Percentiles rank a stretch among this genome's conserved stretches.
phyloP scores from a whole-genome alignment of 2,329 filamentous ascomycete genomes.

The Ilyonectria mors-panacis region DNA sequence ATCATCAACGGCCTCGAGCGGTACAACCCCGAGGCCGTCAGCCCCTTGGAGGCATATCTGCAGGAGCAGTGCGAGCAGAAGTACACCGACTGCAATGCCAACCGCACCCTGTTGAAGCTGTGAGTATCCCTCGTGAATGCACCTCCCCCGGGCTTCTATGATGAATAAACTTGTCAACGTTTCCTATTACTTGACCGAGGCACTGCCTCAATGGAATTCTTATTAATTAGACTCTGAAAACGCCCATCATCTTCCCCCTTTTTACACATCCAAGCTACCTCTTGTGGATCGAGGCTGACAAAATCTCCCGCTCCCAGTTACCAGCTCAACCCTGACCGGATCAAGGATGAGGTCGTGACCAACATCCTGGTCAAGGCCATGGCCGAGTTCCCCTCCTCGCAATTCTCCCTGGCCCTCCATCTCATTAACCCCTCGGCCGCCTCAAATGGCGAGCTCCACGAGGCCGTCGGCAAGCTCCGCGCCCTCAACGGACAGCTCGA shows the following conservation, averaged over 20 bases:
- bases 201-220: conserved; percentile 77
- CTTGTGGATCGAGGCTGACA: conserved; percentile 35
- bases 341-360: conserved; percentile 97
- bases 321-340: conserved; percentile 99
- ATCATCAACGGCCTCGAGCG: conserved; percentile 98
- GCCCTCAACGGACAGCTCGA: conserved; percentile 89
- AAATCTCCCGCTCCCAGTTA: conserved; percentile 72
- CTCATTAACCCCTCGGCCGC: conserved; percentile 87
- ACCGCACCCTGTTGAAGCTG: conserved; percentile 96
- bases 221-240: conserved; percentile 77
- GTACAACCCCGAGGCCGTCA: conserved; percentile 98
- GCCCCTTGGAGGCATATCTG: conserved; percentile 94
- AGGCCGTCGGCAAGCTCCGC: conserved; percentile 91
- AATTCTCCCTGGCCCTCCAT: conserved; percentile 94
- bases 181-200: conserved; percentile 97
- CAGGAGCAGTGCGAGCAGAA: conserved; percentile 94
- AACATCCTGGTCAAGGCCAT: conserved; percentile 99
- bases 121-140: conserved; percentile 68
- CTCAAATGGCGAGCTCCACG: conserved; percentile 80
- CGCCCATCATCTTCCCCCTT: conserved; percentile 30
- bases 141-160: conserved; percentile 67
- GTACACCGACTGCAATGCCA: conserved; percentile 96
- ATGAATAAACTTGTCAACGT: conserved; percentile 80
- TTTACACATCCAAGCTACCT: conserved; percentile 3
- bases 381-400: conserved; percentile 95